phyloP scores from a whole-genome alignment of 2,329 filamentous ascomycete species.

The Sclerotinia trifoliorum region DNA sequence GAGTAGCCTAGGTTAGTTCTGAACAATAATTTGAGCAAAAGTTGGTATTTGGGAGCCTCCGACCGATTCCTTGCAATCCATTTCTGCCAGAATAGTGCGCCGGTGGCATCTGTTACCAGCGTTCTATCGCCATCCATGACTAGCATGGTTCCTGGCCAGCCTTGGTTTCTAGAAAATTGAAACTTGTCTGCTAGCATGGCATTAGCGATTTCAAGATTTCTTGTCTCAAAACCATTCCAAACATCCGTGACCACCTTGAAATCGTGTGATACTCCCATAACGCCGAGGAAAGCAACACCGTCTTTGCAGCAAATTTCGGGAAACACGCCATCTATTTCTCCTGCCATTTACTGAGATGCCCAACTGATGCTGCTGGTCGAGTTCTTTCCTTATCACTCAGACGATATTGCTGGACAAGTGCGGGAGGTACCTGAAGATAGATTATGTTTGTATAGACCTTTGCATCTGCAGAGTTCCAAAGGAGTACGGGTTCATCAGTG shows the following conservation, averaged over 20 bases:
- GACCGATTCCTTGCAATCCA: slow-evolving; percentile 21
- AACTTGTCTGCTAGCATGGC: no score
- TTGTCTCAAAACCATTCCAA: no score
- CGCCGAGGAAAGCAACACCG: slow-evolving; percentile 41
- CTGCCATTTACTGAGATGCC: slow-evolving; percentile 49
- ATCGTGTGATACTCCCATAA: no score
- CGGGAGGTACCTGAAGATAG: slow-evolving; percentile 49
- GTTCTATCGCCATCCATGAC: slow-evolving; percentile 61
- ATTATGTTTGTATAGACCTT: slow-evolving; percentile 56
- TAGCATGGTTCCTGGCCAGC: slow-evolving; percentile 46
- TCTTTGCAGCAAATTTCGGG: slow-evolving; percentile 46
- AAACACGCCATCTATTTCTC: slow-evolving; percentile 46
- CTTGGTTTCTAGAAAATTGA: not conserved
- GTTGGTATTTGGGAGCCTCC: slow-evolving; percentile 19
- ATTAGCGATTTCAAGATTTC: no score
- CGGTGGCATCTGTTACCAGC: slow-evolving; percentile 51
- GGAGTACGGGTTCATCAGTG: not conserved
- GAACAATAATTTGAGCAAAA: slow-evolving; percentile 49
- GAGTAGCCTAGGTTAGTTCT: slow-evolving; percentile 48
- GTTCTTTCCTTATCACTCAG: slow-evolving; percentile 41
- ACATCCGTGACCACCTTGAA: no score
- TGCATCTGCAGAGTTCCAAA: slow-evolving; percentile 47
- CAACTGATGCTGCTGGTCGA: slow-evolving; percentile 40
- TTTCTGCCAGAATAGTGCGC: slow-evolving; percentile 50
- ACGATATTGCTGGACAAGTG: slow-evolving; percentile 43